phyloP scores from a whole-genome alignment of 1,139 yeast genomes.

The Magnusiomyces paraingens region DNA sequence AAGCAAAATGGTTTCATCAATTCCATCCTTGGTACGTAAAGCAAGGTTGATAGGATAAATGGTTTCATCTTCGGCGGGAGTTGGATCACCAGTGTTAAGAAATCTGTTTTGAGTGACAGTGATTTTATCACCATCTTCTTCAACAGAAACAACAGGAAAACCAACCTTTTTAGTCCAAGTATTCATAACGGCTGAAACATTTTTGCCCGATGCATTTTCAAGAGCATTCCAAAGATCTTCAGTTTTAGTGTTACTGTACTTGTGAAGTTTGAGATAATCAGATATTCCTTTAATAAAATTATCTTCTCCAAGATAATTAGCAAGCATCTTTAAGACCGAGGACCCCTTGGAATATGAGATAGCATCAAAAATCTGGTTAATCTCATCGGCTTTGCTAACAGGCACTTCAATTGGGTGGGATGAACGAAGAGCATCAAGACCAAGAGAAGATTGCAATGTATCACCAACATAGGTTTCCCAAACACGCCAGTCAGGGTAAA shows the following conservation, averaged over 20 bases:
- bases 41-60: conserved; percentile 47
- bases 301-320: conserved; percentile 69
- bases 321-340: conserved; percentile 69
- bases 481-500: conserved; percentile 83
- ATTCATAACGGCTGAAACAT: conserved; percentile 48
- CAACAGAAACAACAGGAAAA: conserved; percentile 52
- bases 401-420: conserved; percentile 89
- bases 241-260: conserved; percentile 56
- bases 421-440: conserved; percentile 66
- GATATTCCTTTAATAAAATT: conserved; percentile 73
- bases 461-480: conserved; percentile 69
- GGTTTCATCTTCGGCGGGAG: conserved; percentile 60
- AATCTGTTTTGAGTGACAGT: conserved; percentile 59
- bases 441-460: conserved; percentile 62
- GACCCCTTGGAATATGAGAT: conserved; percentile 83
- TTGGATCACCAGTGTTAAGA: conserved; percentile 71
- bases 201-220: conserved; percentile 48
- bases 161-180: conserved; percentile 63
- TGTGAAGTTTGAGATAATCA: conserved; percentile 51
- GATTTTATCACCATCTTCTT: conserved; percentile 28
- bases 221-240: conserved; percentile 55
- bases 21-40: conserved; percentile 58
- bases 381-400: conserved; percentile 71
- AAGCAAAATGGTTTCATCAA: conserved; percentile 57
- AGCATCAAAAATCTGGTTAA: conserved; percentile 81